phyloP scores from a whole-genome alignment of 768 basidiomycete genomes.

The Leccinum disarticulatum region DNA sequence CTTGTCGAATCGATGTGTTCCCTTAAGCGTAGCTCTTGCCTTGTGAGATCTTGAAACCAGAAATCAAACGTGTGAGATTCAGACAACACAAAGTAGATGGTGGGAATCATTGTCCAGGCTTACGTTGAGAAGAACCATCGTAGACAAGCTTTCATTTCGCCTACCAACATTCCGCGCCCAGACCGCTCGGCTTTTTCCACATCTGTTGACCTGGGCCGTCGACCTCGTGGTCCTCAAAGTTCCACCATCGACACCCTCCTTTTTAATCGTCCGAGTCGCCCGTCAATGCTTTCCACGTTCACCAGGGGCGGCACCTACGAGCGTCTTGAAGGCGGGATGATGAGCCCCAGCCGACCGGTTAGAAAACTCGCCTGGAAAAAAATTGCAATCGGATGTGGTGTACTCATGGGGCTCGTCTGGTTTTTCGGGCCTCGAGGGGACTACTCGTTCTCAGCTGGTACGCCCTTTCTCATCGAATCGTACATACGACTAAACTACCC shows the following conservation, averaged over 20 bases:
- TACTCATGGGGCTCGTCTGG: constrained; percentile 62
- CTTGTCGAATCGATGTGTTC: background rate
- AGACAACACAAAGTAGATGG: background rate
- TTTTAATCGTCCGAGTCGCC: background rate
- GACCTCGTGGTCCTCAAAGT: constrained; percentile 25
- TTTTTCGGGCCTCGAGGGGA: constrained; percentile 53
- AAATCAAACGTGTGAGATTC: background rate
- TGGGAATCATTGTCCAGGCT: background rate
- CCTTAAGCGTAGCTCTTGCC: background rate
- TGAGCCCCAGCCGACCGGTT: constrained; percentile 45
- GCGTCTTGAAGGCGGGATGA: constrained; percentile 55
- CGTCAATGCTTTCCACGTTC: constrained; percentile 26
- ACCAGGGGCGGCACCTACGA: constrained; percentile 53
- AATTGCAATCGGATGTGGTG: constrained; percentile 56
- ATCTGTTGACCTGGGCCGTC: constrained; percentile 27
- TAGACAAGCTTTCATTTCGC: background rate
- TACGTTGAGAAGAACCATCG: background rate
- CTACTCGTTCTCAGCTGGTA: constrained; percentile 19
- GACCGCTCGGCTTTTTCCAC: constrained; percentile 29
- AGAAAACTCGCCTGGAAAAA: constrained; percentile 59
- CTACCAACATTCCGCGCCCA: constrained; percentile 24
- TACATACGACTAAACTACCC: background rate
- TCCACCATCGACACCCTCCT: background rate
- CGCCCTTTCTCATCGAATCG: constrained; percentile 3
- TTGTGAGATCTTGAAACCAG: too few species aligned